These are phyloP conservation scores for Botryotinia narcissicola DNA, from an alignment of 2,329 filamentous ascomycete species.

Conservation along the genomic window DNA sequence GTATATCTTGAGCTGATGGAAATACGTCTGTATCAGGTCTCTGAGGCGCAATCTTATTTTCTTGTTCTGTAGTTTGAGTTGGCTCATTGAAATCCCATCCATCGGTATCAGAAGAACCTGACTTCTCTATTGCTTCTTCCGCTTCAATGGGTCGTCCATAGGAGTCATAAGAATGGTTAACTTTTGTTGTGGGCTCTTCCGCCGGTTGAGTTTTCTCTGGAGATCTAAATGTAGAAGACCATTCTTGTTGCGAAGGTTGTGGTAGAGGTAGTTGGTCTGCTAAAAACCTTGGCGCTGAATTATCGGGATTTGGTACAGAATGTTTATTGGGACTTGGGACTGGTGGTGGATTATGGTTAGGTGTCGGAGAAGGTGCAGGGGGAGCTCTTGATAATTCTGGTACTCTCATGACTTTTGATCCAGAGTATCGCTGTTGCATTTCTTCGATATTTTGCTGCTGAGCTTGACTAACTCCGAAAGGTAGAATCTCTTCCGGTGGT, in stretches of 20 bases:
- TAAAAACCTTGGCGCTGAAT: slow-evolving; percentile 53
- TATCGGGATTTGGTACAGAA: slow-evolving; percentile 40
- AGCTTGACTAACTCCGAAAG: slow-evolving; percentile 45
- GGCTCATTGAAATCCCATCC: slow-evolving; percentile 93
- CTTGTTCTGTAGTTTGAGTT: slow-evolving; percentile 56
- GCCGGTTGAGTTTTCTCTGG: slow-evolving; percentile 31
- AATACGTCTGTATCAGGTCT: slow-evolving; percentile 88
- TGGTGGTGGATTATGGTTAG: slow-evolving; percentile 59
- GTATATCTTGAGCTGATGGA: slow-evolving; percentile 72
- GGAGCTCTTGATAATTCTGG: slow-evolving; percentile 48
- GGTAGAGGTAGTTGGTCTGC: slow-evolving; percentile 49
- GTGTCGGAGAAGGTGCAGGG: slow-evolving; percentile 43
- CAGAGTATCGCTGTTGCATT: slow-evolving; percentile 38
- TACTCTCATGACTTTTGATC: slow-evolving; percentile 59
- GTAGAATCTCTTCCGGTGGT: slow-evolving; percentile 54
- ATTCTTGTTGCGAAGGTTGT: slow-evolving; percentile 42
- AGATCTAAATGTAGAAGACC: slow-evolving; percentile 34
- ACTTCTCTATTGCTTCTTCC: slow-evolving; percentile 48
- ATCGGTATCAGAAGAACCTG: slow-evolving; percentile 57
- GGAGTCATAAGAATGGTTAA: slow-evolving; percentile 57
- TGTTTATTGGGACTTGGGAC: slow-evolving; percentile 44
- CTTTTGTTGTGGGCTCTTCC: slow-evolving; percentile 58
- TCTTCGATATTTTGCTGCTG: slow-evolving; percentile 40
- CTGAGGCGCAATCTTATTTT: slow-evolving; percentile 50
- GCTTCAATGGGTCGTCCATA: slow-evolving; percentile 51